These are phyloP conservation scores for Plasmodium gonderi DNA, from an alignment of 169 alveolate species.

Conservation along the genomic window DNA sequence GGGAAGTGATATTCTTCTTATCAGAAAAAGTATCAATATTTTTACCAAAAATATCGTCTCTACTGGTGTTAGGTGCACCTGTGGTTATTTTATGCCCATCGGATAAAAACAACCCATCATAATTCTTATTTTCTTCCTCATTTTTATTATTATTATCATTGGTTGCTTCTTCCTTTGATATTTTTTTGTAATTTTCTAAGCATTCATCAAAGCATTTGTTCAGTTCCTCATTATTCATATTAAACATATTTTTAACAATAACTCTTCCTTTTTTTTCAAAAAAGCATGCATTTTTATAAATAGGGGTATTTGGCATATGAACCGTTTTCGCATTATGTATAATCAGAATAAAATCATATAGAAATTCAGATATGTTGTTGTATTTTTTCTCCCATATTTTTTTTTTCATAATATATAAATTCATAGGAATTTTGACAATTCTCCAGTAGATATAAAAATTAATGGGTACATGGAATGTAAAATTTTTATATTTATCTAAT, in stretches of 20 bases:
- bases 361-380: slow-evolving; percentile 74
- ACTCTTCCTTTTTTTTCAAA: slow-evolving; percentile 79
- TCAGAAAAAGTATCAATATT: not conserved
- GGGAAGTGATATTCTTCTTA: not conserved
- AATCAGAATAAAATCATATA: slow-evolving; percentile 77
- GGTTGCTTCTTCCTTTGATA: not conserved
- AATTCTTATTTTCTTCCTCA: not conserved
- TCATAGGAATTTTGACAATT: slow-evolving; percentile 84
- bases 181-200: slow-evolving; percentile 11
- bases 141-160: not conserved
- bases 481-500: slow-evolving; percentile 78
- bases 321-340: slow-evolving; percentile 81
- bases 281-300: slow-evolving; percentile 77
- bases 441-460: slow-evolving; percentile 83
- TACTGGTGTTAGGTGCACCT: not conserved
- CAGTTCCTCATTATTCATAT: slow-evolving; percentile 45
- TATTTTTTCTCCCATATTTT: slow-evolving; percentile 79
- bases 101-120: not conserved
- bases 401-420: slow-evolving; percentile 76
- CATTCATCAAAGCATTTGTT: slow-evolving; percentile 41
- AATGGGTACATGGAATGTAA: slow-evolving; percentile 83
- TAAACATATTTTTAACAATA: slow-evolving; percentile 68
- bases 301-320: slow-evolving; percentile 83
- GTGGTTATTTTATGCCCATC: not conserved
- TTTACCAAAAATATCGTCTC: not conserved